Base-by-base conservation (phyloP, 1,284 basidiomycete species). In the Termitomyces sp. region DNA sequence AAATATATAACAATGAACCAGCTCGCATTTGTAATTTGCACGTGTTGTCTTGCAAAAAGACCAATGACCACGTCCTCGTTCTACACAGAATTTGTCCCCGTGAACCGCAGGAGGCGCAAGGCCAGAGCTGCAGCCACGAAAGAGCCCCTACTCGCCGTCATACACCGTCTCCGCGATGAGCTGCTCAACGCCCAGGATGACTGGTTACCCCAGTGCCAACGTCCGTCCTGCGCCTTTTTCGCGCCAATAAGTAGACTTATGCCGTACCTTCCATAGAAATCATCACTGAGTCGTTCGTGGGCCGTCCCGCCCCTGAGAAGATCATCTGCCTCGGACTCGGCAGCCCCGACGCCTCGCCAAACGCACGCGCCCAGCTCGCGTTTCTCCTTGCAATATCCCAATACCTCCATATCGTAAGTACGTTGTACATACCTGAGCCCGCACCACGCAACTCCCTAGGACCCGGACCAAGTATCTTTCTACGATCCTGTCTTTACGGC, bases 401-500 rank as follows among this genome's bases (percentile, higher is more conserved):
- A 50, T 64, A 66, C 61, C 69, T 82, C 21, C 64, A 72, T 44
- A 77, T 88, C 55, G 86, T 88, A 68, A 69, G 86, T 84, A 10
- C n/a, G n/a, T n/a, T n/a, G n/a, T n/a, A n/a, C n/a, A n/a, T n/a
- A n/a, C n/a, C n/a, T n/a, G n/a, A n/a, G n/a, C n/a, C n/a, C n/a
- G n/a, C n/a, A n/a, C n/a, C n/a, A 51, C 55, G 42, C 60, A 88
- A n/a, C n/a, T n/a, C n/a, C n/a, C n/a, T n/a, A n/a, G 85, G 75
- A 73, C 59, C 71, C 65, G 62, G 66, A 64, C 51, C 68, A 71
- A 26, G 74, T 86, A 53, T 76, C 75, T 58, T 61, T 83, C 26
- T 89, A 82, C 70, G 87, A 90, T 72, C 87, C 87, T 61, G 78
- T 84, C 15, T 88, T 89, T 68, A 77, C 83, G 65, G 74, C 74